Evolutionary conservation across 805 yeast genomes (phyloP).

Genomic region (Nakazawaea molendinolei): DNA sequence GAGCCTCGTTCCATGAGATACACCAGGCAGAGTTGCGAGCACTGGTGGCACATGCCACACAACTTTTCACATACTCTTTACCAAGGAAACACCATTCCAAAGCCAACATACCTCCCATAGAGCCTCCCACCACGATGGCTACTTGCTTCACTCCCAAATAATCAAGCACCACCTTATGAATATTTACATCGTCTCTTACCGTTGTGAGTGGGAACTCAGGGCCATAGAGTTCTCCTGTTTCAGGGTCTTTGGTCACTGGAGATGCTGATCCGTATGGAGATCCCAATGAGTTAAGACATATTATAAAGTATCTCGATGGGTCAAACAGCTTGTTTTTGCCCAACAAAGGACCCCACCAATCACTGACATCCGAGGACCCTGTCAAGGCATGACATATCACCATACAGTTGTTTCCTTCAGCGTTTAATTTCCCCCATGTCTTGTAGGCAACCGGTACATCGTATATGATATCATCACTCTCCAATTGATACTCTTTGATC

Average conservation of each 20-base stretch:
- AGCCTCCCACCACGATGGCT: conserved; percentile 90
- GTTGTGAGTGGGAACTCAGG: conserved; percentile 94
- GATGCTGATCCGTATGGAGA: conserved; percentile 96
- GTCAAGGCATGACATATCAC: conserved; percentile 95
- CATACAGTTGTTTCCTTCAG: conserved; percentile 63
- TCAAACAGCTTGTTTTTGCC: conserved; percentile 88
- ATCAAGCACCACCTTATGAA: conserved; percentile 74
- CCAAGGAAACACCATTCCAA: conserved; percentile 81
- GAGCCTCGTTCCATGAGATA: conserved; percentile 98
- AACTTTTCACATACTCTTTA: conserved; percentile 54
- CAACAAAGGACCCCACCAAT: conserved; percentile 98
- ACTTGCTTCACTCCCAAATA: conserved; percentile 63
- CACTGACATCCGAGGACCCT: conserved; percentile 91
- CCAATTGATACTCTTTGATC: conserved; percentile 68
- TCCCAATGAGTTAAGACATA: conserved; percentile 89
- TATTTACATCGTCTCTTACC: conserved; percentile 83
- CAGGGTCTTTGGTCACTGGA: conserved; percentile 78
- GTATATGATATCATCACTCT: conserved; percentile 68
- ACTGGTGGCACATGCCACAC: conserved; percentile 86
- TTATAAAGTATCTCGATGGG: conserved; percentile 76
- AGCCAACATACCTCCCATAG: conserved; percentile 98
- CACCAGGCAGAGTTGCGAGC: conserved; percentile 98
- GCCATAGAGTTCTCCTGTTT: conserved; percentile 73
- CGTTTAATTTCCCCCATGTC: conserved; percentile 87
- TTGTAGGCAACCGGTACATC: conserved; percentile 92